phyloP scores from a whole-genome alignment of 116 monocot genomes.

The Cymodocea nodosa region DNA sequence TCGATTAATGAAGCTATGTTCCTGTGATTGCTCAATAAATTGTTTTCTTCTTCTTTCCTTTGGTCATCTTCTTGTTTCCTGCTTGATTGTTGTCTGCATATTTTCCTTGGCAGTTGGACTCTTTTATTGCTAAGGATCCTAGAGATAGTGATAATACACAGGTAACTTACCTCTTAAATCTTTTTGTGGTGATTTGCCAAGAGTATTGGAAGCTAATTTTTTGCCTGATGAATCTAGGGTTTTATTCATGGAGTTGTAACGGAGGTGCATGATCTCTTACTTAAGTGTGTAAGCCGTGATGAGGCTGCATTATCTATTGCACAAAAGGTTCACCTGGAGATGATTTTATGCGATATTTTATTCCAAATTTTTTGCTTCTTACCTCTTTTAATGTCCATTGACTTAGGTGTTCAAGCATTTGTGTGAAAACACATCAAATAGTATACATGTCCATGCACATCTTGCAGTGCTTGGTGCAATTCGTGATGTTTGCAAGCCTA shows the following conservation, averaged over 20 bases:
- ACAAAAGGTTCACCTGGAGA: conserved; percentile 48
- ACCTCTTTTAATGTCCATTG: conserved; percentile 1
- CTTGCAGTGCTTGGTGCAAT: conserved; percentile 59
- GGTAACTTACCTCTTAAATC: conserved; percentile 19
- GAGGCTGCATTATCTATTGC: conserved; percentile 86
- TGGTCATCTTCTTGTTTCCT: background rate
- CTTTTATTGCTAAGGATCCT: conserved; percentile 56
- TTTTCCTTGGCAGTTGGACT: conserved; percentile 54
- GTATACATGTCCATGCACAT: conserved; percentile 33
- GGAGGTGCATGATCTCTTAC: conserved; percentile 80
- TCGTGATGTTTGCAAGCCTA: conserved; percentile 81
- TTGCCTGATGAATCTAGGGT: background rate
- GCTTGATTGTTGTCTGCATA: background rate
- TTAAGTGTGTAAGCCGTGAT: conserved; percentile 75
- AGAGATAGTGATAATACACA: conserved; percentile 76
- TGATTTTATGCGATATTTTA: background rate
- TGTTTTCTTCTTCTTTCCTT: background rate
- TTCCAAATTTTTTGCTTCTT: background rate
- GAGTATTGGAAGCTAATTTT: background rate
- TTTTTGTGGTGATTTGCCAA: background rate
- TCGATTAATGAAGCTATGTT: too few species aligned
- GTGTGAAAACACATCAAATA: conserved; percentile 68
- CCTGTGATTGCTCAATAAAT: background rate
- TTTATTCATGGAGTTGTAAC: conserved; percentile 47
- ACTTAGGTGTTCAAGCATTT: conserved; percentile 74